Evolutionary conservation across 208 protist species (phyloP).

Genomic region (Trypanosoma platydactyli): DNA sequence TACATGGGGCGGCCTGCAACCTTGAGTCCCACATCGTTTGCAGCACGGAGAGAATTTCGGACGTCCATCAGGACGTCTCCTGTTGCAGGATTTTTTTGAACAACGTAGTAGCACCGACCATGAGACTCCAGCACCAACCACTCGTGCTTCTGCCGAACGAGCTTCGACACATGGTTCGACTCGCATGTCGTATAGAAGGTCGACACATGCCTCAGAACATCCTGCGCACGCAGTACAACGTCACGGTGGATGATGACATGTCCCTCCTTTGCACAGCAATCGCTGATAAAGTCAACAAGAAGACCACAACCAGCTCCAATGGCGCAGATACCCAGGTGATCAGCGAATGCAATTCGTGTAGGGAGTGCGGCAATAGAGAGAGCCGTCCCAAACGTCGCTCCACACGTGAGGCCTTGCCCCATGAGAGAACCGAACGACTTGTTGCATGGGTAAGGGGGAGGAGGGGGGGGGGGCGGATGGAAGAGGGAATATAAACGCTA

Average conservation of each 20-base stretch:
- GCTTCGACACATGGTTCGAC: slow-evolving; percentile 54
- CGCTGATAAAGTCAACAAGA: slow-evolving; percentile 79
- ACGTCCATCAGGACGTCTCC: slow-evolving; percentile 87
- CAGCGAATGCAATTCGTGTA: slow-evolving; percentile 42
- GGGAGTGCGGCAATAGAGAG: slow-evolving; percentile 63
- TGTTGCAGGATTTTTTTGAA: slow-evolving; percentile 86
- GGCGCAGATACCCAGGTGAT: slow-evolving; percentile 67
- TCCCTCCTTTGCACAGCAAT: slow-evolving; percentile 76
- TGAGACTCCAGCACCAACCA: slow-evolving; percentile 90
- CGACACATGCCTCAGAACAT: slow-evolving; percentile 85
- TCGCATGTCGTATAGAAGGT: slow-evolving; percentile 86
- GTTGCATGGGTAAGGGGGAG: not conserved
- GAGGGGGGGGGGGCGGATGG: slow-evolving; percentile 14
- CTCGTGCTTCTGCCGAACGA: slow-evolving; percentile 89
- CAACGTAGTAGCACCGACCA: slow-evolving; percentile 68
- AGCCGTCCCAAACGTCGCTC: slow-evolving; percentile 53
- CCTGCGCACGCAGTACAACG: slow-evolving; percentile 76
- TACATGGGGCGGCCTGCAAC: slow-evolving; percentile 72
- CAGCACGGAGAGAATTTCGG: slow-evolving; percentile 71
- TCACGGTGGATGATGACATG: slow-evolving; percentile 87
- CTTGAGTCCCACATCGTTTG: slow-evolving; percentile 83
- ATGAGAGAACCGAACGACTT: slow-evolving; percentile 30
- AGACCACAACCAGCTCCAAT: slow-evolving; percentile 59
- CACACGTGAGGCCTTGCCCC: slow-evolving; percentile 82
- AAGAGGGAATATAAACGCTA: slow-evolving; percentile 20